These are phyloP conservation scores for Parafenestella ontariensis DNA, from an alignment of 2,329 filamentous ascomycete species.

Conservation along the genomic window DNA sequence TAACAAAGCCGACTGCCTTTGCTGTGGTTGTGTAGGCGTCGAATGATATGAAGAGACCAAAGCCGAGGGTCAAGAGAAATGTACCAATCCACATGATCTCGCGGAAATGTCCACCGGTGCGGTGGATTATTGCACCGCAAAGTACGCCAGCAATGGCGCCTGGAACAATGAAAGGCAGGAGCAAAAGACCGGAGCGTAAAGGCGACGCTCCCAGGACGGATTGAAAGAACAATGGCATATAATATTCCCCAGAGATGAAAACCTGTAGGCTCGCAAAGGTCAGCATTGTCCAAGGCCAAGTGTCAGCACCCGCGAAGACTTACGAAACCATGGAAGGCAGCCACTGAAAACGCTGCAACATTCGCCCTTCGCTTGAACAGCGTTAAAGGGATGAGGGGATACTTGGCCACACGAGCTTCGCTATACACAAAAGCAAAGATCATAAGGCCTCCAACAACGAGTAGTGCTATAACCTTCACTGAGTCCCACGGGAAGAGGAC, in stretches of 20 bases:
- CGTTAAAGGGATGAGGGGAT: slow-evolving; percentile 72
- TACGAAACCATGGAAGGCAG: slow-evolving; percentile 58
- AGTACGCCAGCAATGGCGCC: slow-evolving; percentile 56
- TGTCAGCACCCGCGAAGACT: slow-evolving; percentile 8
- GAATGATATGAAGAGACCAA: slow-evolving; percentile 45
- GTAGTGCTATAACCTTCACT: slow-evolving; percentile 62
- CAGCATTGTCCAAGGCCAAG: background rate
- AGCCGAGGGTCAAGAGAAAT: slow-evolving; percentile 41
- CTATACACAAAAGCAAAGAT: slow-evolving; percentile 63
- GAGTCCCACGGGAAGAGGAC: slow-evolving; percentile 61
- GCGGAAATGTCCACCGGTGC: slow-evolving; percentile 53
- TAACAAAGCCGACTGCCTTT: slow-evolving; percentile 56
- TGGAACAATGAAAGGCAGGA: slow-evolving; percentile 64
- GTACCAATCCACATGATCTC: slow-evolving; percentile 47
- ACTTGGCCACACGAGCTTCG: slow-evolving; percentile 68
- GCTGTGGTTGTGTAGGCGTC: slow-evolving; percentile 34
- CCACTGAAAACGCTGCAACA: slow-evolving; percentile 62
- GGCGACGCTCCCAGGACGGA: slow-evolving; percentile 68
- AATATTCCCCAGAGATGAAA: slow-evolving; percentile 68
- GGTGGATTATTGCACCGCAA: slow-evolving; percentile 57
- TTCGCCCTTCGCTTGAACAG: slow-evolving; percentile 66
- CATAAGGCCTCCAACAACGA: slow-evolving; percentile 60
- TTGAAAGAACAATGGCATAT: slow-evolving; percentile 77
- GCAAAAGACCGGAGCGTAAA: slow-evolving; percentile 65
- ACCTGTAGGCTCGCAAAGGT: slow-evolving; percentile 16